Conservation (phyloP, 2,329 filamentous ascomycete species). For the Botrytis tulipae region DNA sequence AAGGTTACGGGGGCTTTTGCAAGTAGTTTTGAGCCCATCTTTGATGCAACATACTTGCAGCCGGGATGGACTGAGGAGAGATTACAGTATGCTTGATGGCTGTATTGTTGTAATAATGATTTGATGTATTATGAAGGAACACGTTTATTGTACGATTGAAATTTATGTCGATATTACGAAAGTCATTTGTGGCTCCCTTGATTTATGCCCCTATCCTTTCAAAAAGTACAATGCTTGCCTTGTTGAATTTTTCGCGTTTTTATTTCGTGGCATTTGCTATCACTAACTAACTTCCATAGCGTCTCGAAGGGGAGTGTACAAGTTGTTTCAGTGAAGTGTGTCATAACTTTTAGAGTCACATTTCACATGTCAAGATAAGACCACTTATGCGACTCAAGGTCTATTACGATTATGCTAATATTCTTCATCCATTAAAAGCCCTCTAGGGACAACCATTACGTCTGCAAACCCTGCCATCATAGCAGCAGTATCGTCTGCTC, state of each 20-base stretch:
- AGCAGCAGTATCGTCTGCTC: background rate
- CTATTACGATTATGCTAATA: background rate
- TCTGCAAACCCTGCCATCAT: background rate
- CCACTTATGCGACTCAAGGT: background rate
- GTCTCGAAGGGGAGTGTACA: background rate
- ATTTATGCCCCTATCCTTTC: background rate
- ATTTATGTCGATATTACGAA: background rate
- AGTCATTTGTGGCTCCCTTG: background rate
- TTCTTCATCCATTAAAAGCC: background rate
- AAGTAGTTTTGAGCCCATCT: constrained; percentile 19
- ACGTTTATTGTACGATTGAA: background rate
- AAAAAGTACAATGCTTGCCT: background rate
- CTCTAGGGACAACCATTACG: background rate
- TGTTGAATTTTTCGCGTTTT: background rate
- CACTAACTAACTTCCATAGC: fast-evolving
- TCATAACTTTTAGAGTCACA: background rate
- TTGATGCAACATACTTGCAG: constrained; percentile 18
- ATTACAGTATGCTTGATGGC: constrained; percentile 12
- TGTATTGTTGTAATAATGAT: background rate
- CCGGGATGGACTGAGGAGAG: constrained; percentile 16
- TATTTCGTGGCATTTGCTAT: background rate
- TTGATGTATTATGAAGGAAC: background rate
- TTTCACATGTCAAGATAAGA: background rate
- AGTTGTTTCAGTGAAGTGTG: background rate
- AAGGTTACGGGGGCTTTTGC: constrained; percentile 13